These are phyloP conservation scores for Trichoderma virens DNA, from an alignment of 495 filamentous ascomycete genomes.

Conservation along the genomic window DNA sequence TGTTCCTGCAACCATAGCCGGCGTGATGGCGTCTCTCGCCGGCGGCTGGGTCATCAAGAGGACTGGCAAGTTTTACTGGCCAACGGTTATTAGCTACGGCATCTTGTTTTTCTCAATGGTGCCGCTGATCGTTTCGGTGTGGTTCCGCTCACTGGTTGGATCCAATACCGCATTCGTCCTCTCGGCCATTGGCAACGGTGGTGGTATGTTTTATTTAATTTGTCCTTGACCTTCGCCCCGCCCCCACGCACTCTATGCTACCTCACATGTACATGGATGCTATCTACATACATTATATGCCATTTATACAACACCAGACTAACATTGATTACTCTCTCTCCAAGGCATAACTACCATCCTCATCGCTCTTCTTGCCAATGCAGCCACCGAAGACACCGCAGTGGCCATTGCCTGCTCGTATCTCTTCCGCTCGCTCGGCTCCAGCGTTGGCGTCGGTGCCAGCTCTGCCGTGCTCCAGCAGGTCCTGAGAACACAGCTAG, in stretches of 20 bases:
- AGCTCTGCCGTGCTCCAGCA: conserved; percentile 70
- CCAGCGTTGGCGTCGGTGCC: conserved; percentile 63
- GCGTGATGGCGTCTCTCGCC: conserved; percentile 60
- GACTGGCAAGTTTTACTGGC: conserved; percentile 71
- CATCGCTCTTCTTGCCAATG: conserved; percentile 57
- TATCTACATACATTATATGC: not conserved
- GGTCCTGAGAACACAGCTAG: conserved; percentile 52
- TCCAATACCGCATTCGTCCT: conserved; percentile 49
- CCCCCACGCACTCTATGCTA: not conserved
- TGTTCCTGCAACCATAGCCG: conserved; percentile 55
- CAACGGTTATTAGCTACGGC: conserved; percentile 55
- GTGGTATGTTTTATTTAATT: not conserved
- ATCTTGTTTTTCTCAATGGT: conserved; percentile 44
- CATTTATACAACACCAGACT: no score
- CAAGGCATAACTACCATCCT: conserved; percentile 56
- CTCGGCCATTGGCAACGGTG: conserved; percentile 19
- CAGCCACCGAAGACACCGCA: conserved; percentile 59
- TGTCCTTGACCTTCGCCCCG: not conserved
- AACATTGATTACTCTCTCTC: not conserved
- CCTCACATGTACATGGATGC: not conserved
- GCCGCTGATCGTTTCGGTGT: conserved; percentile 43
- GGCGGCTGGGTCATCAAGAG: conserved; percentile 66
- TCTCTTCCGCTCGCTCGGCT: conserved; percentile 78
- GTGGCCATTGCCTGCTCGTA: conserved; percentile 80
- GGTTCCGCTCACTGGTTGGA: conserved; percentile 20